Base-by-base conservation (phyloP, 768 basidiomycete species). In the Mycena latifolia region DNA sequence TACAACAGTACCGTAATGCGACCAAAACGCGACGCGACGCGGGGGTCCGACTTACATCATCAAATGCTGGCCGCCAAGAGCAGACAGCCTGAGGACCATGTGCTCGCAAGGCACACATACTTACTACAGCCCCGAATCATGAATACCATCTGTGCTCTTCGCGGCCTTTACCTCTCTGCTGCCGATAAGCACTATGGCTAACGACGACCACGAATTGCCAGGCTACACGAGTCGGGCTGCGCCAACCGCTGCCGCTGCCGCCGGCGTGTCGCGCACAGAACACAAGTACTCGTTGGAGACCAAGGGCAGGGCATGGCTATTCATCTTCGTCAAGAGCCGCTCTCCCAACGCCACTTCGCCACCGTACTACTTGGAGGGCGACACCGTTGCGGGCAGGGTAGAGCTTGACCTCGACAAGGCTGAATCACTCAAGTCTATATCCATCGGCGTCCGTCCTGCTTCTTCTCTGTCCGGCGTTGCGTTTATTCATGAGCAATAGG, bases 331-430 rank as follows among this genome's bases (percentile, higher is more conserved):
- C 51, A 81, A 76, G 59, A 88, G 85, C 72, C 84, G 85, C 7
- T 78, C 88, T 14, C 71, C 76, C 7, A 75, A 66, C 4, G 55
- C 80, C 0, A 68, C 78, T 22, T 79, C 78, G 14, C 74, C 81
- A 27, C 88, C 87, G 22, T 71, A 80, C 28, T 87, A 85, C 69
- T 72, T 80, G 51, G 79, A 85, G 64, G 83, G 80, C 12, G 86
- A 90, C 70, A 63, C 70, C 17, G 78, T 91, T 56, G 71, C 81
- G 1, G 88, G 89, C 25, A 74, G 75, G 11, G 86, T 89, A 2
- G 83, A 85, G 68, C 70, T 89, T 29, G 82, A 87, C 55, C 75
- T 86, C 35, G 77, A 81, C 65, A 86, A 85, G 69, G 74, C 83
- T 18, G 85, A 87, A 59, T 81, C 78, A 15, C 73, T 84, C 54